Percentiles rank a stretch among this genome's conserved stretches.
phyloP scores from a whole-genome alignment of 2,329 filamentous ascomycete species.

The Thelonectria discophora region DNA sequence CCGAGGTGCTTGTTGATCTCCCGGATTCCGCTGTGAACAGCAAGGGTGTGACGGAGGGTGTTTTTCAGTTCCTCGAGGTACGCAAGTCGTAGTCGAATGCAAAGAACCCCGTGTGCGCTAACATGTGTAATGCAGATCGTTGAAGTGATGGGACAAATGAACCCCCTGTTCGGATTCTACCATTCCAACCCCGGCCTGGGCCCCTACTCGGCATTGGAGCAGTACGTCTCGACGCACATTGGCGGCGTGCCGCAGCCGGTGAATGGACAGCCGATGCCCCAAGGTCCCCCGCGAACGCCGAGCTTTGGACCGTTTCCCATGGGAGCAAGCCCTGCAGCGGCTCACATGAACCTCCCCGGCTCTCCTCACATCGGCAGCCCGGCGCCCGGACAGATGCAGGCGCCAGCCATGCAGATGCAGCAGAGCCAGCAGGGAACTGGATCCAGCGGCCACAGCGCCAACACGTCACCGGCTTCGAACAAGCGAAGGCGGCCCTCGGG shows the following conservation, averaged over 20 bases:
- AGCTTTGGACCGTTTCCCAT: conserved; percentile 66
- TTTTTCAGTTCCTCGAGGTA: conserved; percentile 73
- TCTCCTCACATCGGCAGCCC: conserved; percentile 70
- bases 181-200: conserved; percentile 63
- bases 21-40: conserved; percentile 66
- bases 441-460: conserved; percentile 72
- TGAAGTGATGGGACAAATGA: conserved; percentile 74
- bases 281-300: conserved; percentile 59
- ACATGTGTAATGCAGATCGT: conserved; percentile 58
- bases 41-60: conserved; percentile 67
- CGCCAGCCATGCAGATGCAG: conserved; percentile 72
- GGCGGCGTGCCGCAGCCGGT: conserved; percentile 50
- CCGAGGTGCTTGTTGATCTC: conserved; percentile 65
- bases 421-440: conserved; percentile 74
- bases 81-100: conserved; percentile 34
- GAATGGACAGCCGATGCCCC: conserved; percentile 61
- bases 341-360: conserved; percentile 69
- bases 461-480: conserved; percentile 70
- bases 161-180: conserved; percentile 67
- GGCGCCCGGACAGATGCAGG: conserved; percentile 69
- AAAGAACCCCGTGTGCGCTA: conserved; percentile 34
- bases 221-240: conserved; percentile 63
- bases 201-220: conserved; percentile 67
- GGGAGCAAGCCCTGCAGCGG: conserved; percentile 66
- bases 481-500: conserved; percentile 66